Base-by-base conservation (phyloP, 1,139 yeast genomes). In the Sugiyamaella sp. region DNA sequence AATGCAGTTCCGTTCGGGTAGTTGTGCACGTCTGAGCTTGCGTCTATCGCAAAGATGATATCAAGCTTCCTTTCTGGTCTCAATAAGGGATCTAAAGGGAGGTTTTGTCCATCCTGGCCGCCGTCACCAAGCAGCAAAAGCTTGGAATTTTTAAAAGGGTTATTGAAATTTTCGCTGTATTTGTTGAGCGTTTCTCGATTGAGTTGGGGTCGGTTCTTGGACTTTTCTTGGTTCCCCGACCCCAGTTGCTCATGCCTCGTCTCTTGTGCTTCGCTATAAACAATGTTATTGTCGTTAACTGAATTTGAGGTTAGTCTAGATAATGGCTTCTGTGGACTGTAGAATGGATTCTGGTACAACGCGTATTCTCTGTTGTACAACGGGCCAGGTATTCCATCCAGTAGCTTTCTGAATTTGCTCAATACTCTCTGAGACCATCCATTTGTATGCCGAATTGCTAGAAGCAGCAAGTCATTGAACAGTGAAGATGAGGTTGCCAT, bases 51-150 rank as follows among this genome's bases (percentile, higher is more conserved):
- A 68, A 89, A 80, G 32, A 90, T 78, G 12, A 86, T 78, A 66
- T 89, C 97, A 29, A 89, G 75, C 8, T 76, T 73, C 66, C 96
- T 79, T 46, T 78, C 78, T 4, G 82, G 80, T 70, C 86, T 90
- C 50, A 89, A 69, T 60, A 89, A 75, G 20, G 97, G 97, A 53
- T 80, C 76, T 44, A 88, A 73, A 14, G 97, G 96, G 39, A 89
- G 76, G 64, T 87, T 87, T 69, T 88, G 90, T 14, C 70, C 68
- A 71, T 89, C 96, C 70, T 85, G 91, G 59, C 96, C 96, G 57
- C 97, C 97, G 68, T 89, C 96, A 24, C 83, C 90, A 56, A 89
- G 74, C 66, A 73, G 80, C 53, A 88, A 72, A 16, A 55, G 47
- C 16, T 55, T 49, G 8, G 56, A 50, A 22, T 49, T 46, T 5